Base-by-base conservation (phyloP, 176 grass and related monocot species). In the Typha latifolia region DNA sequence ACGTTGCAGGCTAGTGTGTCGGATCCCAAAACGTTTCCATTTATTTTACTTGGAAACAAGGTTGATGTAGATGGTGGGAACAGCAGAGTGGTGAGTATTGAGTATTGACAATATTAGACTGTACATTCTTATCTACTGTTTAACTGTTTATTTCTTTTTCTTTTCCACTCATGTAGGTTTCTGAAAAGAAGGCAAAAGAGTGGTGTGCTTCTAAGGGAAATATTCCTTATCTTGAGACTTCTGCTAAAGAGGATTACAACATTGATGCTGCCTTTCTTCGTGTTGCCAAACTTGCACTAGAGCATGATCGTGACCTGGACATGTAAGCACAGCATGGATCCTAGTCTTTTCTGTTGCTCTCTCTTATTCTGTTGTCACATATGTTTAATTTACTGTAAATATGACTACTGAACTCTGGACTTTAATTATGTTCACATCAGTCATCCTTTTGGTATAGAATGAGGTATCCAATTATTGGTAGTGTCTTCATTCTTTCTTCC, bases 11-110 rank as follows among this genome's bases (percentile, higher is more conserved):
- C 86, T 57, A 79, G 81, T 18, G 86, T 81, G 13, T 87, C 89
- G 52, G 89, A 94, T 74, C 79, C 81, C 47, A 81, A 80, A 32
- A 73, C 63, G 32, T 94, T 99, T 62, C 95, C 95, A 3, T 94
- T 99, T 80, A 99, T 99, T 72, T 64, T 93, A 70, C 68, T 94
- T 0, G 86, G 95, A 24, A 99, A 99, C 81, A 99, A 99, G 84
- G 81, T 94, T 47, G 95, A 99, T 79, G 71, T 87, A 49, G 95
- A 94, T 72, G 74, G 73, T 49, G 95, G 95, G 52, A 87, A 79
- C 79, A 93, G 74, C 71, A 73, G 95, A 72, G 84, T 82, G 73
- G 95, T 96, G 66, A 76, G 73, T 78, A 68, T 27, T 96, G 66
- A 76, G 73, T 78, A 68, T 27, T 62, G 16, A 64, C 26, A 21